Conservation (phyloP, 2,329 filamentous ascomycete species). For the Trichothecium roseum region DNA sequence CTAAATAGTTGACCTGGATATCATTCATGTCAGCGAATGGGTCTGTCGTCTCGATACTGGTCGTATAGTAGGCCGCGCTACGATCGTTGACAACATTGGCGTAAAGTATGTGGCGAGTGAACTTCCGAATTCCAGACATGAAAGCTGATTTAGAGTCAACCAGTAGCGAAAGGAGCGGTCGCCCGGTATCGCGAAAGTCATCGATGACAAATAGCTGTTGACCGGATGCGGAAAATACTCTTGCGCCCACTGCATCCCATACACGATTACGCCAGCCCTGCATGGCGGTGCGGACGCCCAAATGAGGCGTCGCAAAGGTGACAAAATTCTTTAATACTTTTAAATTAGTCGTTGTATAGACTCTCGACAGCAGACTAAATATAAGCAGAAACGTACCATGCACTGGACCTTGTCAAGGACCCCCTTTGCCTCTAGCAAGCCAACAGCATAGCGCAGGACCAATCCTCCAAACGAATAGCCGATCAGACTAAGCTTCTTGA, state of each 20-base stretch:
- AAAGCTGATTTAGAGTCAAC: constrained; percentile 81
- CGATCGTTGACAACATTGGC: constrained; percentile 81
- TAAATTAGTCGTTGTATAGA: neutral
- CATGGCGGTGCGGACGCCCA: constrained; percentile 63
- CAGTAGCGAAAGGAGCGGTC: constrained; percentile 69
- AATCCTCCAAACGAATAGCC: constrained; percentile 88
- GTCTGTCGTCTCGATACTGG: constrained; percentile 64
- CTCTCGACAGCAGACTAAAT: neutral
- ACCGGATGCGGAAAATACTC: constrained; percentile 73
- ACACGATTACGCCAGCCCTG: constrained; percentile 55
- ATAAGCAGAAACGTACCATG: constrained; percentile 46
- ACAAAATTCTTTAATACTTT: constrained; percentile 62
- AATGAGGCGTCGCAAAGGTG: constrained; percentile 78
- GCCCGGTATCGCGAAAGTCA: constrained; percentile 71
- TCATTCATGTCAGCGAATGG: constrained; percentile 61
- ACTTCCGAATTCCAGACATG: constrained; percentile 64
- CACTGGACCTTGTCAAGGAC: constrained; percentile 71
- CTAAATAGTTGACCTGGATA: constrained; percentile 61
- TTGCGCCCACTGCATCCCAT: constrained; percentile 74
- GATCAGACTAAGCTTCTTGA: constrained; percentile 75
- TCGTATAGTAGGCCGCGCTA: constrained; percentile 75
- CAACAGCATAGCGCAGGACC: constrained; percentile 76
- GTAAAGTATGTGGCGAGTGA: constrained; percentile 70
- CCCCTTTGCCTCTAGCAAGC: constrained; percentile 71
- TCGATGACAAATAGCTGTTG: constrained; percentile 83